phyloP scores from a whole-genome alignment of 768 basidiomycete species.

The Tylopilus balloui region DNA sequence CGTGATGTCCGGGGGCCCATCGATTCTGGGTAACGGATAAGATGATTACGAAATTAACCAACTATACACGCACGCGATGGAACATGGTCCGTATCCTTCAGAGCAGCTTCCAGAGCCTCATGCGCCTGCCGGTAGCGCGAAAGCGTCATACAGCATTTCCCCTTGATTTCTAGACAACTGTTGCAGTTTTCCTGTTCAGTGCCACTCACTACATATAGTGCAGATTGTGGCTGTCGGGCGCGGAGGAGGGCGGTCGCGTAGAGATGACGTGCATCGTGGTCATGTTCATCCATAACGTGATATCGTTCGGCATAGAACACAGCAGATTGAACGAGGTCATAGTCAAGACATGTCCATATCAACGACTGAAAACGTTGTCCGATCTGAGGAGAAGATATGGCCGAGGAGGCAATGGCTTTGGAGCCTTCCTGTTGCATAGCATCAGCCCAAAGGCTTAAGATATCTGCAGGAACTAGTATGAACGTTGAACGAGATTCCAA shows the following conservation, averaged over 20 bases:
- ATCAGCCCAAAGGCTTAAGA: conserved; percentile 33
- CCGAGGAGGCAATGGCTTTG: conserved; percentile 30
- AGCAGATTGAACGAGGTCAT: conserved; percentile 72
- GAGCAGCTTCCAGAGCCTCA: conserved; percentile 61
- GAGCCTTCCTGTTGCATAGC: conserved; percentile 55
- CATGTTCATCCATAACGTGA: conserved; percentile 60
- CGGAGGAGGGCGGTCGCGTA: conserved; percentile 75
- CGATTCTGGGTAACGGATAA: conserved; percentile 42
- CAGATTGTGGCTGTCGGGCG: conserved; percentile 69
- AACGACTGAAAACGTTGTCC: conserved; percentile 66
- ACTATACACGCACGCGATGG: conserved; percentile 50
- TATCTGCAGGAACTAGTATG: conserved; percentile 18
- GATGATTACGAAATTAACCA: conserved; percentile 6
- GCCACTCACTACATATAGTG: conserved; percentile 62
- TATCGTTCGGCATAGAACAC: conserved; percentile 89
- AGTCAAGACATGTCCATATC: conserved; percentile 82
- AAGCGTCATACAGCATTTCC: conserved; percentile 65
- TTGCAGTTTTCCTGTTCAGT: conserved; percentile 58
- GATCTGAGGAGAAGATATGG: conserved; percentile 51
- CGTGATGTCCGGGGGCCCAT: conserved; percentile 49
- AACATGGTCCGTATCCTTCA: conserved; percentile 48
- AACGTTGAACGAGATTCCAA: conserved; percentile 11
- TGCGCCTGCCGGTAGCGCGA: conserved; percentile 76
- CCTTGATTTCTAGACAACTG: conserved; percentile 76
- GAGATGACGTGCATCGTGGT: conserved; percentile 81